Base-by-base conservation (phyloP, 371 early-diverging fungal species). In the Entomophthora muscae region DNA sequence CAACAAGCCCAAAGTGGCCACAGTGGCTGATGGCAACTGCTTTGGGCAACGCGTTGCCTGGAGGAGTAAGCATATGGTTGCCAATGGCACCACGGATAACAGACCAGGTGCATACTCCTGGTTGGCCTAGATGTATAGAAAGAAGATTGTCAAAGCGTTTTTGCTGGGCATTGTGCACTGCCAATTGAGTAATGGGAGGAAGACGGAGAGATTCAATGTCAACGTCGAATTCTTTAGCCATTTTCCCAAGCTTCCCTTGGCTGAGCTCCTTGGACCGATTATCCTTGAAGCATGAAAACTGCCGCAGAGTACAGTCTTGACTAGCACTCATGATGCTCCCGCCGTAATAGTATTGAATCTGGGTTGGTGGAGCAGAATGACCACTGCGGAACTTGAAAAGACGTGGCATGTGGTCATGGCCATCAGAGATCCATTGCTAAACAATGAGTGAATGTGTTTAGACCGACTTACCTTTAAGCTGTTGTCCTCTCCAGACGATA, bases 391-490 rank as follows among this genome's bases (percentile, higher is more conserved):
- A 82, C 55, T 84, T 88, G 61, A 90, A 74, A 3, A 91, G 74
- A 1, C 90, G 78, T 22, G 93, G 93, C 0, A 79, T 74, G 23
- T 84, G 83, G 66, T 90, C 90, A 24, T 79, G 71, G 26, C 80
- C 79, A 68, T 95, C 96, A 75, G 95, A 94, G 24, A 93, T 80
- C 96, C 97, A 96, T 77, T 90, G 85, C 82, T 85, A 68, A 21
- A 33, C 23, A 55, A 58, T 42, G 17, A 13, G 30, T 26, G 22
- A 55, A 59, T 3, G 13, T 7, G 13, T 33, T n/a, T n/a, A 22
- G 17, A 21, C 26, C 33, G 52, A 5, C 10, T 67, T 70, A 82
- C 86, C 77, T 89, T 92, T 66, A 98, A 78, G 26, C 93, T 71
- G 68, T 98, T 95, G 71, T 97, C 98, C 7, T 76, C 73, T 31